Conservation (phyloP, 2,329 filamentous ascomycete genomes). For the Chrysosphaeria jannelii region DNA sequence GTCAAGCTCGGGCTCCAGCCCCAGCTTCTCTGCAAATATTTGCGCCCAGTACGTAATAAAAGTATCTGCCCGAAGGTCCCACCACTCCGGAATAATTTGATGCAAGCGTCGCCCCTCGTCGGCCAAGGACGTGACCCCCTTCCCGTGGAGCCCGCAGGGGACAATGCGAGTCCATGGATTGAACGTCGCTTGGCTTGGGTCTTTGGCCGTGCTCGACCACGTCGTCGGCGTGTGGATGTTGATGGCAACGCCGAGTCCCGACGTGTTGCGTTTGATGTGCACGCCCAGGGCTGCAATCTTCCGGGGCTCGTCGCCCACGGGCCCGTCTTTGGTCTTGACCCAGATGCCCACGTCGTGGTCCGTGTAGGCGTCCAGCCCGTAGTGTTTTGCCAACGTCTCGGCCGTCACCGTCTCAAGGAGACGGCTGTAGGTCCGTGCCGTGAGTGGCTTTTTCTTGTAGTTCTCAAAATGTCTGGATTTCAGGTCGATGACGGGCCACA, state of each 20-base stretch:
- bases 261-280: constrained; percentile 62
- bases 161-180: constrained; percentile 43
- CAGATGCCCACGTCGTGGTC: constrained; percentile 68
- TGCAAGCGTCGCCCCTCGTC: constrained; percentile 12
- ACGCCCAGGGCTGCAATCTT: constrained; percentile 86
- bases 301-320: constrained; percentile 10
- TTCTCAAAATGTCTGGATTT: constrained; percentile 11
- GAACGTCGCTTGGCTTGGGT: not conserved
- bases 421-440: constrained; percentile 46
- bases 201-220: constrained; percentile 4
- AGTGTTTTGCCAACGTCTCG: constrained; percentile 22
- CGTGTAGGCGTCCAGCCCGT: constrained; percentile 28
- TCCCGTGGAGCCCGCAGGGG: constrained; percentile 65
- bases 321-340: constrained; percentile 13
- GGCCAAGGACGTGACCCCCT: constrained; percentile 44
- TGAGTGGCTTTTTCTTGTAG: constrained; percentile 16
- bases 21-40: constrained; percentile 2
- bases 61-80: constrained; percentile 3
- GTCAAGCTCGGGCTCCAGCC: constrained; percentile 3
- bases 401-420: constrained; percentile 53
- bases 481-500: constrained; percentile 80
- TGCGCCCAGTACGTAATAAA: constrained; percentile 4
- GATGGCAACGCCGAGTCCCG: constrained; percentile 56
- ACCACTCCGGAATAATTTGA: constrained; percentile 2
- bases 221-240: constrained; percentile 34